These are phyloP conservation scores for Nakaseomyces uthaithaninus DNA, from an alignment of 1,139 yeast species.

Conservation along the genomic window DNA sequence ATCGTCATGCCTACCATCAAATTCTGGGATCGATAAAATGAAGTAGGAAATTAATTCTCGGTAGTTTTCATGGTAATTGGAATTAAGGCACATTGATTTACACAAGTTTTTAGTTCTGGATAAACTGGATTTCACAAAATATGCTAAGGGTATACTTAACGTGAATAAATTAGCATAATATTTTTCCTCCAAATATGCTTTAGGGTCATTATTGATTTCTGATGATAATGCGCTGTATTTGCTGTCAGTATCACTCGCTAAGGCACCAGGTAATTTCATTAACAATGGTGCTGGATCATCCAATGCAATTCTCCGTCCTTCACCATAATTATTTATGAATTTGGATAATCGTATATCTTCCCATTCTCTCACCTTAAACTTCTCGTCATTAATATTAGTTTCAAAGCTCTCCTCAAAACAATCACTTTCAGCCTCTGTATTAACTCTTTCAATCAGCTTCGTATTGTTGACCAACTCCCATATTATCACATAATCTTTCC, in stretches of 20 bases:
- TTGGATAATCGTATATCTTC: neutral
- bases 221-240: neutral
- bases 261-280: conserved; percentile 18
- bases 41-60: conserved; percentile 13
- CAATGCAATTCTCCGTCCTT: neutral
- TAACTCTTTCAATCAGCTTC: neutral
- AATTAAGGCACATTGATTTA: conserved; percentile 10
- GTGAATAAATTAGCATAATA: conserved; percentile 26
- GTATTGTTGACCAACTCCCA: neutral
- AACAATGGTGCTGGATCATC: conserved; percentile 12
- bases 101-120: conserved; percentile 25
- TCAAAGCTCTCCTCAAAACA: neutral
- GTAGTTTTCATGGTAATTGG: conserved; percentile 12
- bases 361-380: neutral
- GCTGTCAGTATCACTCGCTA: neutral
- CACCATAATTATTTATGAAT: conserved; percentile 3
- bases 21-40: conserved; percentile 16
- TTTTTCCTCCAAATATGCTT: conserved; percentile 19
- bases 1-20: conserved; percentile 22
- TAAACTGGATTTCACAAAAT: conserved; percentile 29
- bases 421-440: neutral
- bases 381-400: neutral
- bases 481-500: neutral
- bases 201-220: conserved; percentile 14
- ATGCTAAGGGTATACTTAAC: conserved; percentile 24